phyloP scores from a whole-genome alignment of 495 filamentous ascomycete species.

The Penicillium coffeae region DNA sequence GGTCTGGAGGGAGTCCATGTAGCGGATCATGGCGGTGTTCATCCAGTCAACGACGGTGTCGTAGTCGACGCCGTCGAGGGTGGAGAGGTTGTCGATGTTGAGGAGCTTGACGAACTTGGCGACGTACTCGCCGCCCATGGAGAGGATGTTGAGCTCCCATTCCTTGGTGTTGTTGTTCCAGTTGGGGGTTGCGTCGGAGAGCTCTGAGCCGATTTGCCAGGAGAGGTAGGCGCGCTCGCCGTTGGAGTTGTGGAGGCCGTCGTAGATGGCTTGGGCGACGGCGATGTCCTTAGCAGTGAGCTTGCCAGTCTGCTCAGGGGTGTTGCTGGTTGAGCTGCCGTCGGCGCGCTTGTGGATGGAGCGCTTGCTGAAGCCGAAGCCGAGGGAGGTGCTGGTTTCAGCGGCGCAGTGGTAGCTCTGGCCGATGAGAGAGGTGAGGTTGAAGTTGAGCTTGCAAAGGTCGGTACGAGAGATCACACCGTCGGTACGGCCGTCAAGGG shows the following conservation, averaged over 20 bases:
- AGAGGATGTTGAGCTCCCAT: constrained; percentile 29
- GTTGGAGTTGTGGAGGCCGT: constrained; percentile 26
- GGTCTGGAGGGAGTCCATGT: constrained; percentile 43
- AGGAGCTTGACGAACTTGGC: constrained; percentile 34
- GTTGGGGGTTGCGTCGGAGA: constrained; percentile 24
- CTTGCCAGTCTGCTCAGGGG: constrained; percentile 27
- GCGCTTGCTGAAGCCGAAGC: constrained; percentile 30
- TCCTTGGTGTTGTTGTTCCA: constrained; percentile 30
- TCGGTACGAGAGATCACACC: constrained; percentile 51
- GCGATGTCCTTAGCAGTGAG: constrained; percentile 23
- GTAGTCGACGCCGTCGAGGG: constrained; percentile 38
- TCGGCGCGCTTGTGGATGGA: constrained; percentile 10
- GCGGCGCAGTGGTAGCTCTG: constrained; percentile 47
- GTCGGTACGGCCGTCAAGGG: constrained; percentile 48
- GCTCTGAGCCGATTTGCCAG: constrained; percentile 25
- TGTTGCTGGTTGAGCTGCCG: constrained; percentile 25
- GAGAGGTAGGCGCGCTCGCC: constrained; percentile 31
- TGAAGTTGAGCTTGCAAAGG: constrained; percentile 45
- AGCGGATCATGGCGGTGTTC: constrained; percentile 17
- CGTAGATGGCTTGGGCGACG: constrained; percentile 25
- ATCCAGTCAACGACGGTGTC: constrained; percentile 45
- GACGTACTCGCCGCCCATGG: constrained; percentile 36
- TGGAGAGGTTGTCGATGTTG: constrained; percentile 25
- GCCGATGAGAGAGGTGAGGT: constrained; percentile 42
- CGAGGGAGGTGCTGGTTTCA: constrained; percentile 25